phyloP scores from a whole-genome alignment of 1,284 basidiomycete species.

The Abortiporus biennis region DNA sequence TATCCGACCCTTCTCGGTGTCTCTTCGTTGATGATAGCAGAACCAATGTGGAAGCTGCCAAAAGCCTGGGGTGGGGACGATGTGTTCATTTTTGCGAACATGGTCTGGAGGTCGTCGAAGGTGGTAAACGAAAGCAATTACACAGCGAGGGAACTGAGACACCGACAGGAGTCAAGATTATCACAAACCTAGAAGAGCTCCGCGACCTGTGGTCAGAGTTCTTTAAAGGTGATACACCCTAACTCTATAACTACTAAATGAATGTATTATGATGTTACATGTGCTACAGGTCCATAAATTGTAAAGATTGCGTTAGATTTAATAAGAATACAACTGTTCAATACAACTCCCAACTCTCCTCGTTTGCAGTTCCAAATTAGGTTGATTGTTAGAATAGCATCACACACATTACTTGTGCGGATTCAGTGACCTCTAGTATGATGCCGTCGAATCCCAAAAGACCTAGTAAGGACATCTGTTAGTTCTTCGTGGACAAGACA shows the following conservation, averaged over 20 bases:
- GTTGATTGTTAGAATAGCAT: slow-evolving; percentile 51
- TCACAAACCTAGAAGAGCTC: slow-evolving; percentile 55
- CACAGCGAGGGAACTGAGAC: slow-evolving; percentile 32
- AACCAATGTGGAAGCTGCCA: slow-evolving; percentile 61
- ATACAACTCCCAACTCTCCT: no score
- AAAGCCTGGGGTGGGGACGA: slow-evolving; percentile 59
- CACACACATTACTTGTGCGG: slow-evolving; percentile 70
- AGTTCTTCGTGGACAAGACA: not conserved
- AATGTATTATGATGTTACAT: not conserved
- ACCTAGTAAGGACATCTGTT: slow-evolving; percentile 29
- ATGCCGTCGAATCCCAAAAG: slow-evolving; percentile 79
- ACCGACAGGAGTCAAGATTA: slow-evolving; percentile 38
- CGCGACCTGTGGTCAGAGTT: slow-evolving; percentile 67
- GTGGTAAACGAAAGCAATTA: slow-evolving; percentile 50
- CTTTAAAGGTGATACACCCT: slow-evolving; percentile 37
- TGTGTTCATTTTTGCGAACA: slow-evolving; percentile 71
- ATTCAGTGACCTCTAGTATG: slow-evolving; percentile 74
- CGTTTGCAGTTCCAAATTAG: not conserved
- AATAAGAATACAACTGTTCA: not conserved
- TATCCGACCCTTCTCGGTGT: slow-evolving; percentile 60
- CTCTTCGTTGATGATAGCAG: slow-evolving; percentile 75
- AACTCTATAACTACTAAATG: not conserved
- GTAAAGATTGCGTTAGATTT: no score
- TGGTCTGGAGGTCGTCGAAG: slow-evolving; percentile 56
- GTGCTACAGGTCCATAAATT: no score